Conservation (phyloP, 2,329 filamentous ascomycete species). For the Trichoderma breve region DNA sequence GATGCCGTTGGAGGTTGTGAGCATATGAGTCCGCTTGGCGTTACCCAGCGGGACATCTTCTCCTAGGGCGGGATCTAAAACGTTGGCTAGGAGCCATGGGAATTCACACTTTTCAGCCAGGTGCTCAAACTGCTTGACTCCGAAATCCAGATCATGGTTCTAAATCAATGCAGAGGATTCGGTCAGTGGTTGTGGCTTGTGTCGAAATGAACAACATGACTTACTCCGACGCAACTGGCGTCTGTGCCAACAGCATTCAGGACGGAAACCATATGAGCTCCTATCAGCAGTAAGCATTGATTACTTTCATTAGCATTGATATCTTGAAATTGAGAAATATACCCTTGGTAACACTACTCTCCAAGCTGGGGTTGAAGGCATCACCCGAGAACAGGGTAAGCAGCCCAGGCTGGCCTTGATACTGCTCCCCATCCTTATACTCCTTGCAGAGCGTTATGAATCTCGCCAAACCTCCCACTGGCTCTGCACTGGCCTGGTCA, state of each 20-base stretch:
- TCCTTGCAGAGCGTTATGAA: constrained; percentile 77
- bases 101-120: constrained; percentile 74
- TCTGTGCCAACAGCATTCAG: constrained; percentile 75
- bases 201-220: constrained; percentile 32
- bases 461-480: constrained; percentile 75
- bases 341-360: constrained; percentile 87
- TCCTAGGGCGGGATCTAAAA: constrained; percentile 79
- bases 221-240: constrained; percentile 77
- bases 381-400: constrained; percentile 88
- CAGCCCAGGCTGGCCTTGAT: constrained; percentile 60
- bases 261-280: constrained; percentile 82
- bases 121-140: constrained; percentile 74
- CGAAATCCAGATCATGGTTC: constrained; percentile 94
- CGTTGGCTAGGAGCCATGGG: constrained; percentile 87
- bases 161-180: constrained; percentile 31
- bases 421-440: constrained; percentile 64
- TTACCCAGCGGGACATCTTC: constrained; percentile 72
- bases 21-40: constrained; percentile 70
- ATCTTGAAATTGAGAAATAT: constrained; percentile 1
- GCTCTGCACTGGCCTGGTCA: constrained; percentile 71
- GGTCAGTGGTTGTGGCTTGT: not conserved
- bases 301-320: not conserved
- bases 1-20: constrained; percentile 78
- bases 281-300: constrained; percentile 35
- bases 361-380: constrained; percentile 86